A percentile compares a stretch with the other conserved stretches of the same genome.
Conservation (phyloP, 106 monocot species). For the Agapanthus africanus region DNA sequence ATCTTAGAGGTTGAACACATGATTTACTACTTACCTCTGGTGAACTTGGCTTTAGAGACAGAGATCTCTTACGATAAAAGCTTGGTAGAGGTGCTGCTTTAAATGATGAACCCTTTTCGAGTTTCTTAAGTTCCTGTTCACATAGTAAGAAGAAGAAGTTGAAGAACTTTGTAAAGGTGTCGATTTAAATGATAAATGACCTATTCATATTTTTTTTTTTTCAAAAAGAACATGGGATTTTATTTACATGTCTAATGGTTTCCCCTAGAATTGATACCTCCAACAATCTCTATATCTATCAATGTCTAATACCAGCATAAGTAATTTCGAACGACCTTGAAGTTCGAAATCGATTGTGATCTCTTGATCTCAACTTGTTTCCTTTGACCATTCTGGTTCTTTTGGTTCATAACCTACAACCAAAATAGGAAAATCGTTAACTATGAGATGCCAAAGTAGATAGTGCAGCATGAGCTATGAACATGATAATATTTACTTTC, state of each 20-base stretch:
- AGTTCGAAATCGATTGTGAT: neutral
- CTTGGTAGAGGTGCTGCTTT: slow-evolving; percentile 7
- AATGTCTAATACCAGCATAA: neutral
- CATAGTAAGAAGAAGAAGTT: no score
- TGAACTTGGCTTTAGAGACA: neutral
- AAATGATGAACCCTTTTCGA: neutral
- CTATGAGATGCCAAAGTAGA: neutral
- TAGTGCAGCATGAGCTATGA: neutral
- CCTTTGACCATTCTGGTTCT: no score
- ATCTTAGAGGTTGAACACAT: no score
- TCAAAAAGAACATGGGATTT: neutral
- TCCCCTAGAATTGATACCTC: no score
- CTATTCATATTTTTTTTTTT: neutral
- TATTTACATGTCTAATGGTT: no score
- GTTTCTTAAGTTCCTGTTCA: neutral
- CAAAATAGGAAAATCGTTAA: neutral
- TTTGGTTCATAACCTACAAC: neutral
- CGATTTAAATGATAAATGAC: slow-evolving; percentile 4
- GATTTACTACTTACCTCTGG: neutral
- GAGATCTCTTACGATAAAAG: neutral
- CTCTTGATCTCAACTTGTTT: slow-evolving; percentile 9
- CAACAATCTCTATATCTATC: no score
- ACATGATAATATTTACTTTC: neutral
- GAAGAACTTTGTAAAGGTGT: slow-evolving; percentile 3
- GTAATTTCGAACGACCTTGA: neutral